Conservation (phyloP, 2,329 filamentous ascomycete species). For the Botrytis hyacinthi region DNA sequence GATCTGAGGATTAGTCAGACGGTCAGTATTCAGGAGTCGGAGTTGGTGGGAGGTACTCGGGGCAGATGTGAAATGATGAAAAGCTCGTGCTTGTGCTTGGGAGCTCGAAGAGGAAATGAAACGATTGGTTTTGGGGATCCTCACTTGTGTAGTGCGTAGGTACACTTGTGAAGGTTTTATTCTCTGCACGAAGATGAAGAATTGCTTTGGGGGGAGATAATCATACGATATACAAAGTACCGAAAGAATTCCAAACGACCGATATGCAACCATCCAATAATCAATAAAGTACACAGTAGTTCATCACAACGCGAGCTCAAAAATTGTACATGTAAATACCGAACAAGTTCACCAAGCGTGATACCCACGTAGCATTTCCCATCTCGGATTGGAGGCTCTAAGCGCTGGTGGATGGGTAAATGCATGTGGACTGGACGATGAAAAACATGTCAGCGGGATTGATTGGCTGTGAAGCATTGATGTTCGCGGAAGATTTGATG, state of each 20-base stretch:
- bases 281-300: not conserved
- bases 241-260: not conserved
- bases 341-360: not conserved
- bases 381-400: not conserved
- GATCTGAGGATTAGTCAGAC: not conserved
- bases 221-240: not conserved
- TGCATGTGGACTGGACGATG: not conserved
- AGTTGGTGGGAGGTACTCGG: not conserved
- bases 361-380: not conserved
- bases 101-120: not conserved
- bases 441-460: not conserved
- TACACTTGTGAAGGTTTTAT: no score
- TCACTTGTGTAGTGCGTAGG: no score
- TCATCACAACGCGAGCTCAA: not conserved
- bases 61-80: not conserved
- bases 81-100: not conserved
- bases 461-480: not conserved
- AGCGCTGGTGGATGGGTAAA: not conserved
- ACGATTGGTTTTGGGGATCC: not conserved
- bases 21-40: not conserved
- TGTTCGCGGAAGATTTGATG: not conserved
- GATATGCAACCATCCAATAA: not conserved
- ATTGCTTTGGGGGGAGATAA: not conserved
- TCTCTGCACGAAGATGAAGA: not conserved
- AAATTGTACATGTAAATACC: not conserved